Evolutionary conservation across 371 early-diverging fungal genomes (phyloP).

Genomic region (Saksenaea oblongispora): DNA sequence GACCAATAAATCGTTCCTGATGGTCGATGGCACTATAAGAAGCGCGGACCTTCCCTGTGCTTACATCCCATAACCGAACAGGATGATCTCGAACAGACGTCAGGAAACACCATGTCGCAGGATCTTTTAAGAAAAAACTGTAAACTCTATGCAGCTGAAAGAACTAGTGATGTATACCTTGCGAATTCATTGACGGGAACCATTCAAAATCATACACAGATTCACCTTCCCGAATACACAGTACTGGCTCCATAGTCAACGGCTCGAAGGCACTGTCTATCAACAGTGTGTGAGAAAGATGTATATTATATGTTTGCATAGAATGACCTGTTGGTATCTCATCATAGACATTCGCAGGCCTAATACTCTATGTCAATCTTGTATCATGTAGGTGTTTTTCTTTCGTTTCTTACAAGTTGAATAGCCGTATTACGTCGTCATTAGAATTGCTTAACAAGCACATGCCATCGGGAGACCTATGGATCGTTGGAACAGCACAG

Average conservation of each 20-base stretch:
- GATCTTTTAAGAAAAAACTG: constrained; percentile 37
- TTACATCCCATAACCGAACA: constrained; percentile 71
- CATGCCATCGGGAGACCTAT: constrained; percentile 71
- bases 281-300: background rate
- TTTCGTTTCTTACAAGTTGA: constrained; percentile 43
- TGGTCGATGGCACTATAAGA: constrained; percentile 68
- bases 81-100: constrained; percentile 71
- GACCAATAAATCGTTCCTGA: constrained; percentile 65
- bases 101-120: constrained; percentile 65
- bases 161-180: constrained; percentile 41
- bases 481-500: background rate
- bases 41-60: constrained; percentile 58
- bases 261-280: background rate
- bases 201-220: constrained; percentile 65
- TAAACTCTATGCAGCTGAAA: background rate
- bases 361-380: constrained; percentile 5
- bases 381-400: background rate
- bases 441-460: constrained; percentile 63
- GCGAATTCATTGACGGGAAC: constrained; percentile 68
- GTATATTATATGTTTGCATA: background rate
- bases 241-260: constrained; percentile 25
- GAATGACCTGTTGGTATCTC: constrained; percentile 5
- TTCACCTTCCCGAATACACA: constrained; percentile 59
- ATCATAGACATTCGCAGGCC: constrained; percentile 29
- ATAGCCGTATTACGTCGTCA: constrained; percentile 61